phyloP scores from a whole-genome alignment of 352 stramenopile genomes.

The Globisporangium paroecandrum region DNA sequence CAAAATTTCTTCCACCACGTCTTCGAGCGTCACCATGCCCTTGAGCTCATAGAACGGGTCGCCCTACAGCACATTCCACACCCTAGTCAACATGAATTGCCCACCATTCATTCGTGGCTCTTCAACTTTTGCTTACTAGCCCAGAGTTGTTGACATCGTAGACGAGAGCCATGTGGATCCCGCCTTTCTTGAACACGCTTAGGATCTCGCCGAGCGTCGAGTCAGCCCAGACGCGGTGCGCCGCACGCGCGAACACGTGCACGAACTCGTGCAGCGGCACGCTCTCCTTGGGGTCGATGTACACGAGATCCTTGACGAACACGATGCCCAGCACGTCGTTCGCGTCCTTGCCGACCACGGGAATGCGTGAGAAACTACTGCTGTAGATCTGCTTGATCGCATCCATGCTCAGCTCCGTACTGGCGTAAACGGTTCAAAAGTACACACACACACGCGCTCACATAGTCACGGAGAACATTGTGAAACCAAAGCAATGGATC shows the following conservation, averaged over 20 bases:
- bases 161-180: conserved; percentile 65
- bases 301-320: conserved; percentile 93
- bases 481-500: neutral
- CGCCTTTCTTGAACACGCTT: conserved; percentile 74
- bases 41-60: conserved; percentile 97
- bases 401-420: conserved; percentile 45
- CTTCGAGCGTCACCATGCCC: conserved; percentile 97
- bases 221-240: conserved; percentile 69
- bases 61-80: conserved; percentile 22
- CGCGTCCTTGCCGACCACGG: conserved; percentile 94
- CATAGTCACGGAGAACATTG: conserved; percentile 1
- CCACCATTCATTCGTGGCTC: conserved; percentile 22
- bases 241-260: conserved; percentile 73
- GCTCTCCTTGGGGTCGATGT: conserved; percentile 63
- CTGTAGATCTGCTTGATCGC: conserved; percentile 83
- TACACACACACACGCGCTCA: conserved; percentile 26
- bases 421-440: conserved; percentile 32
- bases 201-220: conserved; percentile 64
- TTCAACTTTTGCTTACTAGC: conserved; percentile 40
- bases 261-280: conserved; percentile 89
- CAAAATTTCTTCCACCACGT: conserved; percentile 98
- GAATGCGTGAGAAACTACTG: conserved; percentile 92
- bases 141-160: conserved; percentile 81
- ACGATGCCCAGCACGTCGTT: conserved; percentile 96
- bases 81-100: neutral